A percentile compares a stretch with the other conserved stretches of the same genome.
Conservation (phyloP, 1,284 basidiomycete species). For the Polyporus tsugae region DNA sequence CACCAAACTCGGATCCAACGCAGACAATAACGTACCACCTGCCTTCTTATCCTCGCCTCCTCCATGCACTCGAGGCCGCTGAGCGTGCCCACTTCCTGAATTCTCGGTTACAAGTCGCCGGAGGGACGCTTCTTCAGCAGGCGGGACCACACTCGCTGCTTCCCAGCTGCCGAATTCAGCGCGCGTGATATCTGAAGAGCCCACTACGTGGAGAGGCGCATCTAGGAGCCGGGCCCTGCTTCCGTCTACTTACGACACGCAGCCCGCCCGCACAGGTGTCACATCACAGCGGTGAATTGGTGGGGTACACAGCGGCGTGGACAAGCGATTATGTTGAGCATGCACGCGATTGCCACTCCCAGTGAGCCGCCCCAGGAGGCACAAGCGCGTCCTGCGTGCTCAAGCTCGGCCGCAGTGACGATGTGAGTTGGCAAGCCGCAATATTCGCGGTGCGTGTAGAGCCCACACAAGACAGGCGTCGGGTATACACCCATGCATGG, state of each 20-base stretch:
- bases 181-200: conserved; percentile 65
- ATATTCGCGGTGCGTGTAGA: conserved; percentile 77
- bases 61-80: conserved; percentile 89
- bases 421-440: conserved; percentile 76
- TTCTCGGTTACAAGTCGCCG: conserved; percentile 74
- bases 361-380: conserved; percentile 68
- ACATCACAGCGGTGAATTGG: conserved; percentile 68
- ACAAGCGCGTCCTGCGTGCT: conserved; percentile 64
- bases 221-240: conserved; percentile 58
- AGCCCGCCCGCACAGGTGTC: conserved; percentile 41
- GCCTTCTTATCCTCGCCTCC: conserved; percentile 71
- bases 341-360: conserved; percentile 75
- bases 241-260: conserved; percentile 55
- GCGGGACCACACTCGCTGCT: conserved; percentile 65
- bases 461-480: conserved; percentile 67
- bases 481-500: conserved; percentile 51
- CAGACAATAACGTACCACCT: conserved; percentile 34
- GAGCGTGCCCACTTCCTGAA: conserved; percentile 75
- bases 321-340: conserved; percentile 82
- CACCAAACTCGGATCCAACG: background rate
- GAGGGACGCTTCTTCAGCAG: conserved; percentile 59
- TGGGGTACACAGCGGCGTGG: conserved; percentile 66
- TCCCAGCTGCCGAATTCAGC: conserved; percentile 63
- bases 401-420: conserved; percentile 81
- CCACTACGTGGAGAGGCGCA: conserved; percentile 65